Base-by-base conservation (phyloP, 331 rosid species). In the Erythrophleum ivorense region DNA sequence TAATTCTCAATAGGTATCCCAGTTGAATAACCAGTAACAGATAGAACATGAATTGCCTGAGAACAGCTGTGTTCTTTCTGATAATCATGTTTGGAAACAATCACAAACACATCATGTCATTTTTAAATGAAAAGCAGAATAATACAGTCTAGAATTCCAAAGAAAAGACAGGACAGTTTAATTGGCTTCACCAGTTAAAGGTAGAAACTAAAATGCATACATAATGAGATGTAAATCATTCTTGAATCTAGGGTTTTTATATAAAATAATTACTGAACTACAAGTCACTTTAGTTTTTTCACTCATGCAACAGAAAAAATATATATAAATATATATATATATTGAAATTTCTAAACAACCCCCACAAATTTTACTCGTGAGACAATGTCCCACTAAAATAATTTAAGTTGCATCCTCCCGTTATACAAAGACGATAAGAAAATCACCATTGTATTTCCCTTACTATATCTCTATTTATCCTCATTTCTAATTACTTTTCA, bases 111-210 rank as follows among this genome's bases (percentile, higher is more conserved):
- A 49, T 68, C n/a, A 41, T 3, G 36, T 52, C 62, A 77, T 55
- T 57, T 3, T 52, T 52, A 81, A 81, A 52, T 43, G 50, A 59
- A 72, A 85, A 78, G 81, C n/a, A 57, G 31, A 59, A 59, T 21
- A 9, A 59, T 24, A 64, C 9, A 21, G 72, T 73, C 38, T 9
- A 49, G 7, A 78, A 16, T 50, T 55, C 53, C 67, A 38, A 58
- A 24, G 21, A 71, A 29, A 73, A 8, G 43, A 71, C 0, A 31
- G 38, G n/a, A 24, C 21, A 34, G 58, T 66, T 62, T 76, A 62
- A 76, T 63, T 63, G 16, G 69, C 69, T 63, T 33, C 19, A 33
- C 45, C 19, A 6, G 34, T 33, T 63, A 19, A n/a, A 63, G 15
- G 6, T 63, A 63, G 45, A 33, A 63, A 33, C 21, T 63, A 63